phyloP scores from a whole-genome alignment of 129 eudicot species.

The Kitagawia praeruptora region DNA sequence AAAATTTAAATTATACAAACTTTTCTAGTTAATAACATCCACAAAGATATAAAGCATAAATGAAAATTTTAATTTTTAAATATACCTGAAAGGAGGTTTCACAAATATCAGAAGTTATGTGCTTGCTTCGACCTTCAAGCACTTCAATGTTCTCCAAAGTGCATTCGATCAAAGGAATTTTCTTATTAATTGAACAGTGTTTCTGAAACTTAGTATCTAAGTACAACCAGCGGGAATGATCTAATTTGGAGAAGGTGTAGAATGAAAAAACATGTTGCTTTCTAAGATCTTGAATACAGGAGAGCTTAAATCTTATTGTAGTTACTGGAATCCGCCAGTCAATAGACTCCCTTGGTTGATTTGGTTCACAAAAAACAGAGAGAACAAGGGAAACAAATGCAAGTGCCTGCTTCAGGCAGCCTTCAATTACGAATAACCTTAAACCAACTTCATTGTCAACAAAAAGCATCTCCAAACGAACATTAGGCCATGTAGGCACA shows the following conservation, averaged over 20 bases:
- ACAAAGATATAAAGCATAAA: neutral
- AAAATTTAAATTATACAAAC: neutral
- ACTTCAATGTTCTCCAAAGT: constrained; percentile 69
- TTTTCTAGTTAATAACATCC: neutral
- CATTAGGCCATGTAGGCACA: constrained; percentile 56
- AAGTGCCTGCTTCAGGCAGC: constrained; percentile 68
- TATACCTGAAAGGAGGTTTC: constrained; percentile 34
- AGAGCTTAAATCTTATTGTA: constrained; percentile 57
- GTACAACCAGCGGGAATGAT: constrained; percentile 40
- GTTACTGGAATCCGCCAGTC: constrained; percentile 57
- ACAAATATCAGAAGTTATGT: constrained; percentile 12
- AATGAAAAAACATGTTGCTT: constrained; percentile 49
- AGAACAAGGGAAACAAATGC: constrained; percentile 53
- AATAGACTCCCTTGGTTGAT: constrained; percentile 25
- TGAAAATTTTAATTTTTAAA: neutral
- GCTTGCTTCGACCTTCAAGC: constrained; percentile 44
- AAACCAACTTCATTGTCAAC: constrained; percentile 71
- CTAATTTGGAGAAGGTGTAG: constrained; percentile 44
- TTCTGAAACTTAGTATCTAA: constrained; percentile 51
- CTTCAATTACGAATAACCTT: constrained; percentile 65
- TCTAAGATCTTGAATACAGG: constrained; percentile 31
- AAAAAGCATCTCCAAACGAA: constrained; percentile 71
- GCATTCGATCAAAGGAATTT: constrained; percentile 67
- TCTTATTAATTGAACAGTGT: constrained; percentile 45
- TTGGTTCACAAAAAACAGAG: constrained; percentile 40